A percentile compares a stretch with the other conserved stretches of the same genome.
These are phyloP conservation scores for Leishmania aethiopica DNA, from an alignment of 208 protist species.

Conservation along the genomic window DNA sequence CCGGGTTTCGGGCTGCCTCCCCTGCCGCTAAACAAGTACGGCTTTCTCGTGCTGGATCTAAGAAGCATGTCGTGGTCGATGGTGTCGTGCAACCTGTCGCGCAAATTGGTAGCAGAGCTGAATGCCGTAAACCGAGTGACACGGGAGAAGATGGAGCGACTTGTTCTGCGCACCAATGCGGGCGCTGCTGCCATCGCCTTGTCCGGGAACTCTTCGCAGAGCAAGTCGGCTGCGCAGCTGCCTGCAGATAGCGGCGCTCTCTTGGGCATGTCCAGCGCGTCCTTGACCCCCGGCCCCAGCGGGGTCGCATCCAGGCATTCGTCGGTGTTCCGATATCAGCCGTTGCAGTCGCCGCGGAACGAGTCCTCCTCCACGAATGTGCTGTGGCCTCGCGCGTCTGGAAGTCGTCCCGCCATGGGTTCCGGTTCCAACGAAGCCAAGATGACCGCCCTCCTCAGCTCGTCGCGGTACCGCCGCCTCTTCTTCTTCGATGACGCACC, in stretches of 20 bases:
- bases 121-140: constrained; percentile 29
- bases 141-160: constrained; percentile 24
- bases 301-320: neutral
- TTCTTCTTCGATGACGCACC: constrained; percentile 62
- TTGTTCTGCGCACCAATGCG: neutral
- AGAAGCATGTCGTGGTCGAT: constrained; percentile 82
- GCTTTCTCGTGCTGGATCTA: constrained; percentile 72
- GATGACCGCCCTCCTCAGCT: constrained; percentile 8
- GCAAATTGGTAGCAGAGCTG: constrained; percentile 40
- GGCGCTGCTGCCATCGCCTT: neutral
- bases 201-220: neutral
- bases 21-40: constrained; percentile 39
- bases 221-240: neutral
- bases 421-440: neutral
- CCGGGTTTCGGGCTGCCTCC: neutral
- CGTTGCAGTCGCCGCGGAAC: too few species aligned
- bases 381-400: neutral
- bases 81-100: constrained; percentile 59
- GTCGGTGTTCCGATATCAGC: neutral
- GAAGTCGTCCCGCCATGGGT: neutral
- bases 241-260: constrained; percentile 7
- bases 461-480: constrained; percentile 30
- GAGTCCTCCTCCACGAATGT: constrained; percentile 3
- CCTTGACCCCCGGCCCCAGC: neutral
- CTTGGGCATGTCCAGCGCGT: constrained; percentile 1